Conservation (phyloP, 257 asterid species). For the Solanum lycopersicoides region DNA sequence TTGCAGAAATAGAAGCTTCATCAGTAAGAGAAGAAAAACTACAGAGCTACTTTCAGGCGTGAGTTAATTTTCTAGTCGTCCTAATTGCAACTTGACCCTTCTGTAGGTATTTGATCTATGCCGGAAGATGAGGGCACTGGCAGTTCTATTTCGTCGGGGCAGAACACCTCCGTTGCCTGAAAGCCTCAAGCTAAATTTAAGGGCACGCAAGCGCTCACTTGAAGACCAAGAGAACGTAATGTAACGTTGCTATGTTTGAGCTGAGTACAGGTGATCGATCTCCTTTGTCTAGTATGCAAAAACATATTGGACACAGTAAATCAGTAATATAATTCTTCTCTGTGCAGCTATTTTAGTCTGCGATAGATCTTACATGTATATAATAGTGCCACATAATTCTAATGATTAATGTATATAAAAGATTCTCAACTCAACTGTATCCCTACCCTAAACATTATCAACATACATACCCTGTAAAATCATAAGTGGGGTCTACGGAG, state of each 20-base stretch:
- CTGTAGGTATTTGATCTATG: constrained; percentile 88
- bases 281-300: neutral
- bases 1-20: constrained; percentile 93
- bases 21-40: constrained; percentile 42
- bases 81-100: neutral
- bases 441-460: neutral
- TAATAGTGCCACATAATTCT: neutral
- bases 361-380: neutral
- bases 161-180: constrained; percentile 79
- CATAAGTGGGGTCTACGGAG: neutral
- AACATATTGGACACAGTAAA: neutral
- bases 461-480: neutral
- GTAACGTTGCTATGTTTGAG: neutral
- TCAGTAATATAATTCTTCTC: neutral
- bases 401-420: neutral
- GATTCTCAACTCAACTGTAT: neutral
- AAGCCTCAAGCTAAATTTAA: constrained; percentile 67
- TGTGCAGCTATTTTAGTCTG: neutral
- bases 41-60: neutral
- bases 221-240: constrained; percentile 55
- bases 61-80: neutral
- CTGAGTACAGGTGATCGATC: neutral
- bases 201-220: constrained; percentile 77
- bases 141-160: constrained; percentile 74
- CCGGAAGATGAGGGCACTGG: constrained; percentile 69